Evolutionary conservation across 805 yeast species (phyloP), one percentile per base, ranked within the genome.

Genomic region (Kuraishia piskuri): DNA sequence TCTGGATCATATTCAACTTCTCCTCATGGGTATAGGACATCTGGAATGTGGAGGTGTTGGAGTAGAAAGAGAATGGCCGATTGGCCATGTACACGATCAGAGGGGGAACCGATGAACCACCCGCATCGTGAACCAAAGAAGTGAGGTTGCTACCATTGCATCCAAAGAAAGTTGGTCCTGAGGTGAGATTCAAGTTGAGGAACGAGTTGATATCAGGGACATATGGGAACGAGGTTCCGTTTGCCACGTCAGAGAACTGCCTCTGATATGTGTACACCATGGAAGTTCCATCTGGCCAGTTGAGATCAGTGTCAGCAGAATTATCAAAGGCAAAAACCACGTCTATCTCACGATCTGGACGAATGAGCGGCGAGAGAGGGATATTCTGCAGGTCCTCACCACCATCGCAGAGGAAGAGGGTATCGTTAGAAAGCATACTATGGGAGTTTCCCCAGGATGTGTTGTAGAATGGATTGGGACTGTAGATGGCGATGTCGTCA

Each of bases 111-210:
- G 65, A 64, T 31, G 65, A 68, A 26, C 69, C 69, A 7, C 63
- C 63, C 19, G 64, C 63, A 44, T 65, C 71, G 24, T 74, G 71
- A 48, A 73, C 64, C 55, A 84, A 71, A 17, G 67, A 70, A 7
- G 90, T 82, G 63, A 84, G 69, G 62, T 87, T 86, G 1, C 68
- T 58, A 3, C 88, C 76, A 63, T 86, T 78, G 68, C 96, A 89
- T 36, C 96, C 96, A 65, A 90, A 90, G 71, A 90, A 89, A 0
- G 86, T 75, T 51, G 96, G 96, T 56, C 70, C 77, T 9, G 83
- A 72, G 17, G 88, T 84, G 57, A 88, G 72, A 54, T 86, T 86
- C 57, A 71, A 60, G 55, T 77, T 75, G 23, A 79, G 62, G 66
- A 88, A 86, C 0, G 90, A 77, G 48, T 75, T 68, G 24, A 65